Percentiles rank a stretch among this genome's conserved stretches.
Evolutionary conservation across 768 basidiomycete species (phyloP).

Genomic region (Mrakia hoshinonis): DNA sequence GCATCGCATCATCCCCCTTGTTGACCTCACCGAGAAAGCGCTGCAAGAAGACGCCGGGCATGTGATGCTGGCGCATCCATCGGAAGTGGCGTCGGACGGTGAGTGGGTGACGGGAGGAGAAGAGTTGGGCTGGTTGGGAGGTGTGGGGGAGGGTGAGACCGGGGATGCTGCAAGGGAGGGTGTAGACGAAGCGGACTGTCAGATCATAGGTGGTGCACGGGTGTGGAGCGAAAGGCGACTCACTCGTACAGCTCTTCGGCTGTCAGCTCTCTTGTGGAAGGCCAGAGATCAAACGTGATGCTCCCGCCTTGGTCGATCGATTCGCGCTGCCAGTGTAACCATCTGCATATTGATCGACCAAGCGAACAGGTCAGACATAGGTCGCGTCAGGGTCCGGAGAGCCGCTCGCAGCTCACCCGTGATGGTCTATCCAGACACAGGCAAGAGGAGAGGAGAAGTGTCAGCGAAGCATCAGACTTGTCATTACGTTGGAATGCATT

Average conservation of each 20-base stretch:
- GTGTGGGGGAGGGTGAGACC: constrained; percentile 51
- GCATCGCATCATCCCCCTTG: constrained; percentile 45
- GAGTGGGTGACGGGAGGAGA: constrained; percentile 66
- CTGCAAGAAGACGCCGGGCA: constrained; percentile 74
- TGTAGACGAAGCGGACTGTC: neutral
- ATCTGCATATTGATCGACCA: constrained; percentile 35
- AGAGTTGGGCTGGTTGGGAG: constrained; percentile 60
- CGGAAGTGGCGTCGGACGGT: constrained; percentile 65
- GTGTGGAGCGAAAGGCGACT: neutral
- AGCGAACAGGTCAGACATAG: too few relatives aligned
- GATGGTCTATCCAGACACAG: constrained; percentile 49
- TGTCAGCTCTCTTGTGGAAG: constrained; percentile 44
- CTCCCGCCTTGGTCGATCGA: constrained; percentile 60
- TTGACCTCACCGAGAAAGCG: constrained; percentile 48
- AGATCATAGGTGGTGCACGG: neutral
- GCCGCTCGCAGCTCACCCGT: constrained; percentile 44
- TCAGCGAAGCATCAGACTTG: neutral
- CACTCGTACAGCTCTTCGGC: constrained; percentile 23
- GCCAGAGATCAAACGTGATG: constrained; percentile 70
- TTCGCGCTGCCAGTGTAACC: constrained; percentile 74
- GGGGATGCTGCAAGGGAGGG: constrained; percentile 42
- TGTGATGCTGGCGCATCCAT: constrained; percentile 74
- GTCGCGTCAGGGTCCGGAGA: neutral
- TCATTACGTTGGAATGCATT: too few relatives aligned
- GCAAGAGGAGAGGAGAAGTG: neutral